Evolutionary conservation across 2,329 filamentous ascomycete species (phyloP).

Genomic region (Monilinia polystroma): DNA sequence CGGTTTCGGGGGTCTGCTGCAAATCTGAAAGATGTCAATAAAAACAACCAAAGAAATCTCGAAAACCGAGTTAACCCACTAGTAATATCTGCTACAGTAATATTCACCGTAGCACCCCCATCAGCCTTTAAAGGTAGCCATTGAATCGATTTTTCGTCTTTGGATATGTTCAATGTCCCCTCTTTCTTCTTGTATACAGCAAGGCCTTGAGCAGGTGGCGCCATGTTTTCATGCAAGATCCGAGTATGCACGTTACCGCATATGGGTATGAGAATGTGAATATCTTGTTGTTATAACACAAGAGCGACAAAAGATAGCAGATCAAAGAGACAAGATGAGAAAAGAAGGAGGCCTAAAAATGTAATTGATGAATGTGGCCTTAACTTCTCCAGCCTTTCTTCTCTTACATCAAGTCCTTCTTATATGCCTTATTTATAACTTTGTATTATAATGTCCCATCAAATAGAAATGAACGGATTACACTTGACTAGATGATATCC

Average conservation of each 20-base stretch:
- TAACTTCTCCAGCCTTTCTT: not conserved
- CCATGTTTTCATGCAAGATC: slow-evolving; percentile 23
- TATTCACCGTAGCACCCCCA: slow-evolving; percentile 62
- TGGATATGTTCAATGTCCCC: slow-evolving; percentile 73
- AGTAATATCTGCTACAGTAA: slow-evolving; percentile 74
- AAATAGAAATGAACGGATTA: not conserved
- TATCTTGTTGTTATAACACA: not conserved
- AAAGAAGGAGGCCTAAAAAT: not conserved
- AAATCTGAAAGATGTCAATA: slow-evolving; percentile 60
- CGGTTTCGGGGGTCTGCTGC: slow-evolving; percentile 88
- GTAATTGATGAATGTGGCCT: not conserved
- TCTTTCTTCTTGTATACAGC: slow-evolving; percentile 95
- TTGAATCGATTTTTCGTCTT: slow-evolving; percentile 70
- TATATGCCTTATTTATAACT: not conserved
- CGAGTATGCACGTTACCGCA: slow-evolving; percentile 8
- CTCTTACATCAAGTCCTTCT: not conserved
- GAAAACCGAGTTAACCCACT: slow-evolving; percentile 57
- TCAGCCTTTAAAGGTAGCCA: slow-evolving; percentile 72
- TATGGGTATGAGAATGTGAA: not conserved
- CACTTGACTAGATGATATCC: not conserved
- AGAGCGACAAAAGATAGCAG: not conserved
- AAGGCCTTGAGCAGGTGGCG: slow-evolving; percentile 48
- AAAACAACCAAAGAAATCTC: slow-evolving; percentile 21
- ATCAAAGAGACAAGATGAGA: not conserved
- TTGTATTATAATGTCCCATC: not conserved